Conservation (phyloP, 257 asterid genomes). For the Gentiana macrophylla region DNA sequence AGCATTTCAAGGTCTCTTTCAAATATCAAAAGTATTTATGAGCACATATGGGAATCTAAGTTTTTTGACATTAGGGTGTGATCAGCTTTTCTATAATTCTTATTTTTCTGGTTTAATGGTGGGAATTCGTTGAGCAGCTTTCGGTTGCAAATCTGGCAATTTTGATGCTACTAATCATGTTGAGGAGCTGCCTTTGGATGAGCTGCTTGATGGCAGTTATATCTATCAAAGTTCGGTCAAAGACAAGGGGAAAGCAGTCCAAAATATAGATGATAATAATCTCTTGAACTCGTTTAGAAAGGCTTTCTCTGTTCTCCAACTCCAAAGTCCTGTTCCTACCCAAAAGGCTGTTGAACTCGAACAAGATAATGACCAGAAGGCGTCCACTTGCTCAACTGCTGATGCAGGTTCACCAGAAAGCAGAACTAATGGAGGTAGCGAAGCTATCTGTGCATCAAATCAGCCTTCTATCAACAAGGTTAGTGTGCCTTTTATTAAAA, state of each 20-base stretch:
- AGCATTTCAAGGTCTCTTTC: too few species aligned
- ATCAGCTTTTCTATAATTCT: too few species aligned
- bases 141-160: constrained; percentile 60
- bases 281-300: constrained; percentile 53
- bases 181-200: constrained; percentile 57
- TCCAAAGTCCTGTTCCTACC: constrained; percentile 32
- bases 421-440: constrained; percentile 34
- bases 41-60: too few species aligned
- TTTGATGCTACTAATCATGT: constrained; percentile 61
- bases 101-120: constrained; percentile 10
- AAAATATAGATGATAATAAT: constrained; percentile 33
- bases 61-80: too few species aligned
- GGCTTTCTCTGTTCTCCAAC: constrained; percentile 52
- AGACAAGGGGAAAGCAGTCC: constrained; percentile 55
- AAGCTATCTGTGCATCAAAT: constrained; percentile 25
- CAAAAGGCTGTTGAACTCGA: constrained; percentile 45
- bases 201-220: constrained; percentile 64
- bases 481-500: constrained; percentile 12
- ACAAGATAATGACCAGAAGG: constrained; percentile 17
- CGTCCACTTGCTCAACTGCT: constrained; percentile 20
- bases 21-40: too few species aligned
- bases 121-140: constrained; percentile 41
- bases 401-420: constrained; percentile 28
- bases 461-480: constrained; percentile 40
- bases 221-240: constrained; percentile 33